These are phyloP conservation scores for Scytalidium lignicola DNA, from an alignment of 2,329 filamentous ascomycete species.

Conservation along the genomic window DNA sequence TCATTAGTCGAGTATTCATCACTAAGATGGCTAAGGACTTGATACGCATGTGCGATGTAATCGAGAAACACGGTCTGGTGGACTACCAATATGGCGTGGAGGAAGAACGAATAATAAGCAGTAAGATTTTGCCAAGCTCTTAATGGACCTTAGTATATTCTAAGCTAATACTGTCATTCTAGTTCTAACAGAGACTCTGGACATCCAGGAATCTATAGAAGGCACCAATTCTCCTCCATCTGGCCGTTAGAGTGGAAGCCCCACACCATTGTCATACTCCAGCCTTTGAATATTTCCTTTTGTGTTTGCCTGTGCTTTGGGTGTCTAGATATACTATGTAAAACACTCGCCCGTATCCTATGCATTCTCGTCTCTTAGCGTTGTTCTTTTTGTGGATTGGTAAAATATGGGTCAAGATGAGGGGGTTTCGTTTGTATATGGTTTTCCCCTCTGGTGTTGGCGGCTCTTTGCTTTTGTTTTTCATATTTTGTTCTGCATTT, in stretches of 20 bases:
- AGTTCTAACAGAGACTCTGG: slow-evolving; percentile 50
- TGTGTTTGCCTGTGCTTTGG: not conserved
- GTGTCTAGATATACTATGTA: not conserved
- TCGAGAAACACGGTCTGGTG: slow-evolving; percentile 89
- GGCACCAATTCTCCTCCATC: slow-evolving; percentile 4
- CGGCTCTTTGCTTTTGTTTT: not conserved
- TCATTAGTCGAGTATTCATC: slow-evolving; percentile 65
- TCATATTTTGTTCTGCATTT: not conserved
- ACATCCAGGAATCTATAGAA: slow-evolving; percentile 41
- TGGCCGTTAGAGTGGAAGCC: not conserved
- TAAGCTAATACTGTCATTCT: slow-evolving; percentile 4
- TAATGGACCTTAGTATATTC: not conserved
- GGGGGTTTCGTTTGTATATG: not conserved
- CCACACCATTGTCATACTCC: not conserved
- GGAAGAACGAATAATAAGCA: slow-evolving; percentile 83
- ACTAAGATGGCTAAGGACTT: slow-evolving; percentile 79
- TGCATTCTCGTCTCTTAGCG: not conserved
- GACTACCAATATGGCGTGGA: slow-evolving; percentile 97
- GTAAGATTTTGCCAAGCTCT: slow-evolving; percentile 49
- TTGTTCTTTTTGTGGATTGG: not conserved
- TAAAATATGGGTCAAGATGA: not conserved
- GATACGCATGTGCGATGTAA: slow-evolving; percentile 73
- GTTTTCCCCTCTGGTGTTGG: not conserved
- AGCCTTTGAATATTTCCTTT: not conserved
- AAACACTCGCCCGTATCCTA: not conserved